A percentile compares a stretch with the other conserved stretches of the same genome.
These are phyloP conservation scores for Ceratocystis destructans DNA, from an alignment of 2,329 filamentous ascomycete genomes.

Conservation along the genomic window DNA sequence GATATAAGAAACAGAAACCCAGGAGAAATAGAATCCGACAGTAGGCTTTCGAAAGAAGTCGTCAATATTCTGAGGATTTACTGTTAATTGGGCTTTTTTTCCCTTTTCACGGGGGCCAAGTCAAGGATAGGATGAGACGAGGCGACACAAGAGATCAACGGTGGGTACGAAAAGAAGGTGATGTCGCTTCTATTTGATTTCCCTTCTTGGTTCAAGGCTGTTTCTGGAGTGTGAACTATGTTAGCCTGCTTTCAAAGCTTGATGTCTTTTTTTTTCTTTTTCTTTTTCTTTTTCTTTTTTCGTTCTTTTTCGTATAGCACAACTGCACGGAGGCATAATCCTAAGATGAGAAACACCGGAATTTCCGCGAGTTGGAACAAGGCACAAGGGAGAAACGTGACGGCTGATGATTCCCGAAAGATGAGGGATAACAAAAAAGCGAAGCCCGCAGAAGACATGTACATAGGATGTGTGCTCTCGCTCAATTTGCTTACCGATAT, in stretches of 20 bases:
- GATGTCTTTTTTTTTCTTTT: background rate
- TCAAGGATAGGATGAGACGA: constrained; percentile 3
- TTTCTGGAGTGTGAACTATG: background rate
- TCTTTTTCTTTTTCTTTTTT: background rate
- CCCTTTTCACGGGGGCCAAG: background rate
- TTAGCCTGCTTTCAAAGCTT: background rate
- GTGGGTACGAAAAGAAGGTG: background rate
- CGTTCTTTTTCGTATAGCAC: background rate
- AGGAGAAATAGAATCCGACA: background rate
- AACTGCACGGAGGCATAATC: background rate
- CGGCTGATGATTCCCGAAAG: background rate
- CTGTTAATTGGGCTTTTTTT: background rate
- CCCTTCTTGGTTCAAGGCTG: background rate
- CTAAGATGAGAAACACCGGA: constrained; percentile 9
- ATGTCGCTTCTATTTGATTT: background rate
- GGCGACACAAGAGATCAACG: constrained; percentile 2
- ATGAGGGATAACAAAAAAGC: background rate
- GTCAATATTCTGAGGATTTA: background rate
- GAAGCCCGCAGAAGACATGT: background rate
- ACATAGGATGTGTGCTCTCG: background rate
- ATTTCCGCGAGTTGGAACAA: background rate
- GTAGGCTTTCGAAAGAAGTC: background rate
- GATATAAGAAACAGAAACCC: background rate
- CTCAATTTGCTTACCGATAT: background rate
- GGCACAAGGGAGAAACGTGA: background rate